Percentiles rank a stretch among this genome's conserved stretches.
Conservation (phyloP, 805 yeast species). For the Lachancea thermotolerans region DNA sequence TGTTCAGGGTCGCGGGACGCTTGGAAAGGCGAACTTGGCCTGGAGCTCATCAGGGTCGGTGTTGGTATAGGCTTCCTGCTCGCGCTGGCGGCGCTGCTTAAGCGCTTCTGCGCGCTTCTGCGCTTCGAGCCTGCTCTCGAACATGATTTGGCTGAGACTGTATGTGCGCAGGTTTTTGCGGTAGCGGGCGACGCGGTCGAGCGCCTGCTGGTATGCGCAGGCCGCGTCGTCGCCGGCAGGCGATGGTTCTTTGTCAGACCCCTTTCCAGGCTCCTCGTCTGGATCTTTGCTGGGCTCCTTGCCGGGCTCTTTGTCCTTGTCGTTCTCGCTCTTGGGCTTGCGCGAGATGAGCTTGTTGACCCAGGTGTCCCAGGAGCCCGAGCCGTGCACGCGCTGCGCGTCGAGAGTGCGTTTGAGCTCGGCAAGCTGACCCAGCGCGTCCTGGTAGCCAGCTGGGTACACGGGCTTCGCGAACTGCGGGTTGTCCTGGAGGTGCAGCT, state of each 20-base stretch:
- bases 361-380: constrained; percentile 31
- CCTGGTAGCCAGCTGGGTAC: constrained; percentile 19
- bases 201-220: constrained; percentile 10
- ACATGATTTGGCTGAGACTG: constrained; percentile 19
- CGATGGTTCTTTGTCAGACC: not conserved
- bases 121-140: constrained; percentile 18
- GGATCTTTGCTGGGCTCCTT: not conserved
- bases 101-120: constrained; percentile 10
- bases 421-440: constrained; percentile 14
- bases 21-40: constrained; percentile 22
- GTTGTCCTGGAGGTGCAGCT: constrained; percentile 30
- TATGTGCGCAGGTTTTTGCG: constrained; percentile 17
- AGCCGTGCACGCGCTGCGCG: constrained; percentile 4
- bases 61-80: constrained; percentile 24
- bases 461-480: constrained; percentile 28
- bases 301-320: not conserved
- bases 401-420: constrained; percentile 14
- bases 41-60: constrained; percentile 26
- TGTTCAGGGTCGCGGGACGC: constrained; percentile 15
- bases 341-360: constrained; percentile 23
- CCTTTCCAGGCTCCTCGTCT: not conserved
- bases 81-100: constrained; percentile 12
- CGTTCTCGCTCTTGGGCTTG: not conserved
- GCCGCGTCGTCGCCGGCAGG: no score
- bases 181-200: constrained; percentile 18